phyloP scores from a whole-genome alignment of 306 rosid genomes.

The Ormosia emarginata region DNA sequence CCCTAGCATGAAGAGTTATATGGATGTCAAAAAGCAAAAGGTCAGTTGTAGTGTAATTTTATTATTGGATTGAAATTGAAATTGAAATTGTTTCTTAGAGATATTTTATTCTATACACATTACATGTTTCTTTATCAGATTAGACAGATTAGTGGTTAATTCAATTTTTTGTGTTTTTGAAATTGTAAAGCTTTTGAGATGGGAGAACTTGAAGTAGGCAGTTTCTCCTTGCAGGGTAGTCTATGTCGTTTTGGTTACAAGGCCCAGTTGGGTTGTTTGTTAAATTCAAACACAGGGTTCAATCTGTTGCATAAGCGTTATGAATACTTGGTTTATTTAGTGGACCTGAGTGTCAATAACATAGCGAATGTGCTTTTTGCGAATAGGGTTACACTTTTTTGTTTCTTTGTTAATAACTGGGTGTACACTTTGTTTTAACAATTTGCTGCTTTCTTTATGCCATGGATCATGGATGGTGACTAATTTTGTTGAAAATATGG shows the following conservation, averaged over 20 bases:
- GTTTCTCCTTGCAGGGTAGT: background rate
- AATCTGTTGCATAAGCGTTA: background rate
- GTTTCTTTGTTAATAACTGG: background rate
- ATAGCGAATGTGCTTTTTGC: background rate
- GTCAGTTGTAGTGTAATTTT: too few species aligned
- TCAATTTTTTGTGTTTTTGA: background rate
- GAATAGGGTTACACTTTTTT: background rate
- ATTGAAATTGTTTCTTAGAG: background rate
- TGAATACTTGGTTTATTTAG: background rate
- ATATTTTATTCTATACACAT: background rate
- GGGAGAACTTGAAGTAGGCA: background rate
- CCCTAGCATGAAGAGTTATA: too few species aligned
- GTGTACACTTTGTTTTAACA: background rate
- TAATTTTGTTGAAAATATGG: conserved; percentile 23
- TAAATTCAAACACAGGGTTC: background rate
- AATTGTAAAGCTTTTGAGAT: background rate
- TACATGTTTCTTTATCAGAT: background rate
- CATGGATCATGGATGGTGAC: conserved; percentile 1
- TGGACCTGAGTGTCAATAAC: background rate
- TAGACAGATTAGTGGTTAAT: conserved; percentile 4
- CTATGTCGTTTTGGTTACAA: background rate
- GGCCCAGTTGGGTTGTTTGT: background rate
- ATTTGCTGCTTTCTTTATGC: background rate
- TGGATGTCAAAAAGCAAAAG: too few species aligned
- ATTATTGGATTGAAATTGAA: too few species aligned